Evolutionary conservation across 2,329 filamentous ascomycete species (phyloP).

Genomic region (Cladobotryum protrusum): DNA sequence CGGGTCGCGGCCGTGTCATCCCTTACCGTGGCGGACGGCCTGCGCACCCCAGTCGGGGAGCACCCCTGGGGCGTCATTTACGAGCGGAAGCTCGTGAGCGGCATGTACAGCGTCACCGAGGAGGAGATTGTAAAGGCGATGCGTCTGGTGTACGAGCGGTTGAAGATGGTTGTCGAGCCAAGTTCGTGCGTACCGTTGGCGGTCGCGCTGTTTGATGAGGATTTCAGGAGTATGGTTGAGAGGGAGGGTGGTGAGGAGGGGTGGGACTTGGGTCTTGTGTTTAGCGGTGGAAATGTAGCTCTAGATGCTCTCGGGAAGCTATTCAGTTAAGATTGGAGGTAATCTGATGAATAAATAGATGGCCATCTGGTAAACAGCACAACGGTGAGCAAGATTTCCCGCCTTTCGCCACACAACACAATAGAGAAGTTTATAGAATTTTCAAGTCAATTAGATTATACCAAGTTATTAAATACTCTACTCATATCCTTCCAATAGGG

Average conservation of each 20-base stretch:
- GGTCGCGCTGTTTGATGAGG: conserved; percentile 76
- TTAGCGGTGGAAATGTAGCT: conserved; percentile 56
- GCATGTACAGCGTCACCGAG: conserved; percentile 70
- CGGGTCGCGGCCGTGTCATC: conserved; percentile 64
- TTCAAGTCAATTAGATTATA: too few species aligned
- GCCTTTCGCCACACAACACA: not conserved
- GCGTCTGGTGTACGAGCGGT: conserved; percentile 72
- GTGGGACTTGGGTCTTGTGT: conserved; percentile 62
- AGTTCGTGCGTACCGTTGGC: conserved; percentile 80
- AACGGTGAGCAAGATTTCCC: not conserved
- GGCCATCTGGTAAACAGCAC: not conserved
- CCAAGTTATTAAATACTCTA: too few species aligned
- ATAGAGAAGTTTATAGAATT: too few species aligned
- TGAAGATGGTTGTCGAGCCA: conserved; percentile 89
- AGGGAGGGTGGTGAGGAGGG: conserved; percentile 62
- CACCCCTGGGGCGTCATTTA: conserved; percentile 74
- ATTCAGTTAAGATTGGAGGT: conserved; percentile 27
- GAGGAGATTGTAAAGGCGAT: conserved; percentile 74
- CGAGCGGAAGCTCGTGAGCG: conserved; percentile 61
- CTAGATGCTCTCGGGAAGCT: conserved; percentile 48
- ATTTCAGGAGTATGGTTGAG: conserved; percentile 67
- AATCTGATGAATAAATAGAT: not conserved
- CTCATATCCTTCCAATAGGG: too few species aligned
- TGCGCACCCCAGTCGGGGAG: conserved; percentile 74
- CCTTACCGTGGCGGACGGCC: conserved; percentile 80